A percentile compares a stretch with the other conserved stretches of the same genome.
These are phyloP conservation scores for Ophiosphaerella korrae DNA, from an alignment of 2,329 filamentous ascomycete species.

Conservation along the genomic window DNA sequence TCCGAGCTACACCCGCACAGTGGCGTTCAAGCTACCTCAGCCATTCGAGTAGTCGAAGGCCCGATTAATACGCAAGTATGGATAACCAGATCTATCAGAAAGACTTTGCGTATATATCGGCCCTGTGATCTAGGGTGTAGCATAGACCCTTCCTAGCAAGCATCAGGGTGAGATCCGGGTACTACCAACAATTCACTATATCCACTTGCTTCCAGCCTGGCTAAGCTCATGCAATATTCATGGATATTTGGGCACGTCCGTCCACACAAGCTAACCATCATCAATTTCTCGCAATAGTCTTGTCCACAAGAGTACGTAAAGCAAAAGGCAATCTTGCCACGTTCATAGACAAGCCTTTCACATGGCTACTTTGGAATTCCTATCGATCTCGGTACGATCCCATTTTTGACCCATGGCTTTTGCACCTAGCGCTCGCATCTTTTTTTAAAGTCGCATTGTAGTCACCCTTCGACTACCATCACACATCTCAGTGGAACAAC, in stretches of 20 bases:
- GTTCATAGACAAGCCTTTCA: constrained; percentile 5
- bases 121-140: too few relatives aligned
- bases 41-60: neutral
- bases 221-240: constrained; percentile 27
- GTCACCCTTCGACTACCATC: neutral
- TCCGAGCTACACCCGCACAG: neutral
- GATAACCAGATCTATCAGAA: too few relatives aligned
- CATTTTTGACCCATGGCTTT: neutral
- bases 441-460: neutral
- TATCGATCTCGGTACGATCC: constrained; percentile 2
- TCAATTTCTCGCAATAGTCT: constrained; percentile 30
- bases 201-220: constrained; percentile 12
- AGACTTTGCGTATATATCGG: too few relatives aligned
- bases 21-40: neutral
- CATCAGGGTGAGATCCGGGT: constrained; percentile 22
- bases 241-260: constrained; percentile 22
- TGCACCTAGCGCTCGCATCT: neutral
- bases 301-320: constrained; percentile 31
- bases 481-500: neutral
- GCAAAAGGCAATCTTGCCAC: constrained; percentile 15
- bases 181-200: constrained; percentile 24
- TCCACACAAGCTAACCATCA: constrained; percentile 18
- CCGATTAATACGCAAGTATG: too few relatives aligned
- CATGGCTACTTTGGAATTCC: neutral
- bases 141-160: neutral